Evolutionary conservation across 2,329 filamentous ascomycete species (phyloP).

Genomic region (Periglandula ipomoeae): DNA sequence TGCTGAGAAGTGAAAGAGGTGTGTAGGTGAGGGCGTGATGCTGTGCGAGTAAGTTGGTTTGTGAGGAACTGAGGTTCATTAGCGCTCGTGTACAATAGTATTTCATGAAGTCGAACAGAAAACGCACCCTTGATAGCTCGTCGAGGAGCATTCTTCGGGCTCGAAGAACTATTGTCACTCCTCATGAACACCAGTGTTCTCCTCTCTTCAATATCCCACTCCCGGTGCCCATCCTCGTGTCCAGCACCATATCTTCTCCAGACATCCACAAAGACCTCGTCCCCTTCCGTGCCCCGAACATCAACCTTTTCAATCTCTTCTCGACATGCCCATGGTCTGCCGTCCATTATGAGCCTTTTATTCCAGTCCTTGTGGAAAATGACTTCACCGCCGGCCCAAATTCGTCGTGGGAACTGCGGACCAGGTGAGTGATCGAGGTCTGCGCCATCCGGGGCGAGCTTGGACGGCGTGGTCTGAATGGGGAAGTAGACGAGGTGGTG

Average conservation of each 20-base stretch:
- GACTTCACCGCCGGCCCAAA: conserved; percentile 83
- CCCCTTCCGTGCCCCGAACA: conserved; percentile 21
- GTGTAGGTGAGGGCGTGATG: conserved; percentile 55
- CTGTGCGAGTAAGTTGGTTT: conserved; percentile 32
- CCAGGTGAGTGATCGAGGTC: conserved; percentile 73
- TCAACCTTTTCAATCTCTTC: conserved; percentile 35
- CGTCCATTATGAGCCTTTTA: conserved; percentile 27
- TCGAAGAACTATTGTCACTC: conserved; percentile 12
- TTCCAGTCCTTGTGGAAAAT: conserved; percentile 34
- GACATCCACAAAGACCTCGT: conserved; percentile 45
- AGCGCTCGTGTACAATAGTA: not conserved
- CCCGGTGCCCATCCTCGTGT: conserved; percentile 11
- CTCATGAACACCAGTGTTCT: conserved; percentile 45
- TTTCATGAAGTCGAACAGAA: not conserved
- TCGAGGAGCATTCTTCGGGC: conserved; percentile 9
- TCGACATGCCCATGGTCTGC: conserved; percentile 30
- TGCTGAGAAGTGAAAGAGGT: conserved; percentile 86
- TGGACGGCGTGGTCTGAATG: conserved; percentile 49
- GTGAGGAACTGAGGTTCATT: conserved; percentile 14
- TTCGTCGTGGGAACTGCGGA: conserved; percentile 59
- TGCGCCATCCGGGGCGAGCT: conserved; percentile 73
- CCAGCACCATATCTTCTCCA: conserved; percentile 33
- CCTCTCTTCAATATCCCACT: conserved; percentile 33
- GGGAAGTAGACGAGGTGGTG: conserved; percentile 89
- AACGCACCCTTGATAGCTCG: conserved; percentile 20